phyloP scores from a whole-genome alignment of 73 alveolate species.

The Breviolum minutum region DNA sequence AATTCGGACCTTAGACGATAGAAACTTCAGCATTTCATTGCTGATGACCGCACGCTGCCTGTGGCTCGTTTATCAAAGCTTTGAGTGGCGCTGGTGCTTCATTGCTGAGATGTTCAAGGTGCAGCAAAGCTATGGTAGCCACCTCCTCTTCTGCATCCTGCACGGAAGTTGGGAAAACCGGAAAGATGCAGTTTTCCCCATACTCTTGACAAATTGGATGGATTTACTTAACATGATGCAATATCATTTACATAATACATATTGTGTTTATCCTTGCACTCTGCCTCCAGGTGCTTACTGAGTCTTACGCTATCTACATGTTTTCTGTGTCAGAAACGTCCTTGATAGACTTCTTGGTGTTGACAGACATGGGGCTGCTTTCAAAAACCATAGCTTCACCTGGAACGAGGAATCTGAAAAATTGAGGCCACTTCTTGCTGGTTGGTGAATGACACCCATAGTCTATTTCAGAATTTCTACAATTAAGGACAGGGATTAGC shows the following conservation, averaged over 20 bases:
- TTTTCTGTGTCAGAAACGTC: neutral
- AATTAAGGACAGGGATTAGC: no score
- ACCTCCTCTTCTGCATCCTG: neutral
- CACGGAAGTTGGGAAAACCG: neutral
- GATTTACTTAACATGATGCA: no score
- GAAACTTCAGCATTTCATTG: neutral
- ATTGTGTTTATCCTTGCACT: no score
- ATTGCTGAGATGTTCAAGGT: neutral
- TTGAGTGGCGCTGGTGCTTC: no score
- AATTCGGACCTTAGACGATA: no score
- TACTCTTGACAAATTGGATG: neutral
- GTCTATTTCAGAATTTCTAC: no score
- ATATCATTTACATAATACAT: no score
- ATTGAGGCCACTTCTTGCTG: neutral
- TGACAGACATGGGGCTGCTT: neutral
- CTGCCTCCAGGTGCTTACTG: no score
- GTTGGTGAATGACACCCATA: neutral
- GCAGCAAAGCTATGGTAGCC: slow-evolving; percentile 3
- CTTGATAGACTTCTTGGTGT: neutral
- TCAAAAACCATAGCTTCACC: neutral
- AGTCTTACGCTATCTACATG: no score
- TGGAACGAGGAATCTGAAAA: neutral
- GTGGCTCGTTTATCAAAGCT: no score
- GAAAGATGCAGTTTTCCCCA: neutral
- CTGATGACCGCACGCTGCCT: neutral